phyloP scores from a whole-genome alignment of 2,329 filamentous ascomycete genomes.

The Aspergillus novoparasiticus region DNA sequence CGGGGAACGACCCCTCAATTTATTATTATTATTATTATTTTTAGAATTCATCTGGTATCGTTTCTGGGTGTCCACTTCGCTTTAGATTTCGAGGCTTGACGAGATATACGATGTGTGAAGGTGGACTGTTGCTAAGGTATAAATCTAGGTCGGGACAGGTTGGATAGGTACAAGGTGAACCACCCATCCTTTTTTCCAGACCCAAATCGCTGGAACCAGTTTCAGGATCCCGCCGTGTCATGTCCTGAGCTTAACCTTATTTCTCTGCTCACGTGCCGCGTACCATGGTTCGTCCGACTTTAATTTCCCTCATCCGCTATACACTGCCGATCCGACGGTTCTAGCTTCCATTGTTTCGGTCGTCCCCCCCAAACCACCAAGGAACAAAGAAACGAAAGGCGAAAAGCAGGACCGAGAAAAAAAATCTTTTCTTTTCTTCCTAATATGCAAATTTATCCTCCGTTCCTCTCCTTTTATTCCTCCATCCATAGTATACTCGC shows the following conservation, averaged over 20 bases:
- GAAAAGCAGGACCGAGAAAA: not conserved
- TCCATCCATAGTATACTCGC: conserved; percentile 58
- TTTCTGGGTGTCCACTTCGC: not conserved
- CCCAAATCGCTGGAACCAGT: conserved; percentile 6
- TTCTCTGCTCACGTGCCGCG: conserved; percentile 21
- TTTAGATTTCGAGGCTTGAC: not conserved
- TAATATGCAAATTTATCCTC: conserved; percentile 33
- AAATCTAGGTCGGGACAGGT: not conserved
- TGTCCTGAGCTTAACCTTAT: conserved; percentile 28
- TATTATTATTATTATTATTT: not conserved
- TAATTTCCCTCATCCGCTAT: conserved; percentile 9
- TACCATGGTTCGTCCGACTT: conserved; percentile 21
- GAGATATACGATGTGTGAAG: not conserved
- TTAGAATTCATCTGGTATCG: not conserved
- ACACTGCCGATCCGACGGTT: not conserved
- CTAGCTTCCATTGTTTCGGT: not conserved
- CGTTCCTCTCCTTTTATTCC: conserved; percentile 36
- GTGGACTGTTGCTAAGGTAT: not conserved
- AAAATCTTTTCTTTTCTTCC: not conserved
- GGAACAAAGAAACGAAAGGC: not conserved
- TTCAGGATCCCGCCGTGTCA: not conserved
- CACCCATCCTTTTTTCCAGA: not conserved
- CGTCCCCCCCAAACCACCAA: not conserved
- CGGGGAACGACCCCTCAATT: not conserved
- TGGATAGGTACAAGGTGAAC: not conserved